These are phyloP conservation scores for Venustampulla echinocandica DNA, from an alignment of 495 filamentous ascomycete species.

Conservation along the genomic window DNA sequence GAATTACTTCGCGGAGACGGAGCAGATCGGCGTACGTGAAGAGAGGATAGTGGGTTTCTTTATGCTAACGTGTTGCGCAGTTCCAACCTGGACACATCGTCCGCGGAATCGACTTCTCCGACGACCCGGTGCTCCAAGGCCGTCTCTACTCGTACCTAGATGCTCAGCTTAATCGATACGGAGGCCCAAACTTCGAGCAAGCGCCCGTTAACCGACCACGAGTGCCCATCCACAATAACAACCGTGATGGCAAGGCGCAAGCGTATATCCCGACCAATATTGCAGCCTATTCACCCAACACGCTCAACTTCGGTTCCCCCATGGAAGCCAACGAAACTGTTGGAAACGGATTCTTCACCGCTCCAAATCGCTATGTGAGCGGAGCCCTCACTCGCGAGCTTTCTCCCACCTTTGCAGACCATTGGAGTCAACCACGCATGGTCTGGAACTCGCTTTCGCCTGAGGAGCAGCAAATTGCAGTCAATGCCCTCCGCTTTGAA, in stretches of 20 bases:
- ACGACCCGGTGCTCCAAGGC: slow-evolving; percentile 66
- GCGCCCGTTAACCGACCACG: slow-evolving; percentile 64
- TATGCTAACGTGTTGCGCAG: too few relatives aligned
- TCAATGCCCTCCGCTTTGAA: slow-evolving; percentile 76
- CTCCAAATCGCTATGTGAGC: slow-evolving; percentile 45
- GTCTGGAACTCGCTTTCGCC: slow-evolving; percentile 68
- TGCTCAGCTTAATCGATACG: slow-evolving; percentile 64
- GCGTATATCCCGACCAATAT: slow-evolving; percentile 45
- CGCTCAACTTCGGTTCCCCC: slow-evolving; percentile 55
- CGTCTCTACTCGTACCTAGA: slow-evolving; percentile 70
- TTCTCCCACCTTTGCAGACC: slow-evolving; percentile 60
- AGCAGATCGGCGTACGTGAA: too few relatives aligned
- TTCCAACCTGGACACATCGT: slow-evolving; percentile 56
- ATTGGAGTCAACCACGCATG: slow-evolving; percentile 67
- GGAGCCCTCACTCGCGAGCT: slow-evolving; percentile 49
- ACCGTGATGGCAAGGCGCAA: slow-evolving; percentile 52
- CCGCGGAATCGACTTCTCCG: slow-evolving; percentile 62
- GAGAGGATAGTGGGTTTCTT: too few relatives aligned
- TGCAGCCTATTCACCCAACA: slow-evolving; percentile 54
- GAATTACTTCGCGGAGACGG: slow-evolving; percentile 76
- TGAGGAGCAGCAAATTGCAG: slow-evolving; percentile 64
- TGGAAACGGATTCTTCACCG: slow-evolving; percentile 67
- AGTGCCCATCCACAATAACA: slow-evolving; percentile 62
- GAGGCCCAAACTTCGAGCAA: slow-evolving; percentile 71
- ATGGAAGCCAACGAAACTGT: slow-evolving; percentile 59